Conservation (phyloP, 805 yeast species). For the Saccharomycopsis vini region DNA sequence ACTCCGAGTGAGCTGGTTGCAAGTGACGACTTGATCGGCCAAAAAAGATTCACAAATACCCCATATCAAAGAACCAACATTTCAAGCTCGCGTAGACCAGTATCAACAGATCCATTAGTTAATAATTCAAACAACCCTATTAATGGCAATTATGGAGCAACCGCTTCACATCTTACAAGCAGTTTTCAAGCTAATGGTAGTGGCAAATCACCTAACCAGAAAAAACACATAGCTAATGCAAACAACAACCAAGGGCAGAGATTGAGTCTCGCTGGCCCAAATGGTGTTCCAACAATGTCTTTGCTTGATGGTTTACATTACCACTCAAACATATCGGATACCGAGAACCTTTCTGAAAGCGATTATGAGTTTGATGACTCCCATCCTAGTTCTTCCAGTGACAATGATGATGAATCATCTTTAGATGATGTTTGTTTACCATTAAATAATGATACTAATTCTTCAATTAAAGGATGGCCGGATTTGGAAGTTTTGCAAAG, state of each 20-base stretch:
- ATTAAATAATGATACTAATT: conserved; percentile 38
- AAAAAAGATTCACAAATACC: neutral
- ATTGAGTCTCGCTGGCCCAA: too few species aligned
- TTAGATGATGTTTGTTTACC: conserved; percentile 92
- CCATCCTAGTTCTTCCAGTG: conserved; percentile 17
- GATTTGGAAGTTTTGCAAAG: conserved; percentile 70
- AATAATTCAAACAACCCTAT: too few species aligned
- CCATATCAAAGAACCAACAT: neutral
- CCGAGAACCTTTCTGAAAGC: conserved; percentile 16
- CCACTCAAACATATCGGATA: conserved; percentile 16
- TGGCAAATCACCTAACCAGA: too few species aligned
- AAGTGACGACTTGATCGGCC: too few species aligned
- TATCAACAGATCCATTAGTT: too few species aligned
- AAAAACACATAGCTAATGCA: too few species aligned
- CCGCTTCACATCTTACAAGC: too few species aligned
- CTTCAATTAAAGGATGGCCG: conserved; percentile 54
- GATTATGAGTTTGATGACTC: conserved; percentile 19
- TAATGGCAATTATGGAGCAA: too few species aligned
- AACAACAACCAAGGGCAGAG: too few species aligned
- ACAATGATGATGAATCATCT: conserved; percentile 47
- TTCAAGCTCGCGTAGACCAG: too few species aligned
- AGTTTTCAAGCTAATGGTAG: too few species aligned
- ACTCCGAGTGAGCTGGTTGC: too few species aligned
- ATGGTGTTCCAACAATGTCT: neutral
- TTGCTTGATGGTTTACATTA: conserved; percentile 15